phyloP scores from a whole-genome alignment of 2,329 filamentous ascomycete species.

The Fusarium sp. region DNA sequence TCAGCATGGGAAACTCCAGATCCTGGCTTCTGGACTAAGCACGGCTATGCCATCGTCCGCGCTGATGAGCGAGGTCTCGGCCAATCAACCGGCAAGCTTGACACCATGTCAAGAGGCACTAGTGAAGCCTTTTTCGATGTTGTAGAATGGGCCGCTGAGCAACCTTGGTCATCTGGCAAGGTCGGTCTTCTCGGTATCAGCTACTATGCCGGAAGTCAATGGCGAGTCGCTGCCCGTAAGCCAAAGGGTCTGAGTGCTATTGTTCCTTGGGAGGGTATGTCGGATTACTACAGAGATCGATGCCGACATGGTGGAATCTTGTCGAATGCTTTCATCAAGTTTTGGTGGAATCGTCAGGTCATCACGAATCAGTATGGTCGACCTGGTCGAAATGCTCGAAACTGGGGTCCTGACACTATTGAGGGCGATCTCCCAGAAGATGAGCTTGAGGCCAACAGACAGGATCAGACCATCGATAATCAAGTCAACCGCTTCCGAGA shows the following conservation, averaged over 20 bases:
- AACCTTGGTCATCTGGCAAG: conserved; percentile 61
- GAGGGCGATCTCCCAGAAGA: conserved; percentile 70
- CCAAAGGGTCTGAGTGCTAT: conserved; percentile 62
- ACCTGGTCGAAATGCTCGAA: conserved; percentile 60
- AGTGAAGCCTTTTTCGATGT: conserved; percentile 63
- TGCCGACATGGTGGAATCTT: conserved; percentile 73
- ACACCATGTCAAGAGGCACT: conserved; percentile 63
- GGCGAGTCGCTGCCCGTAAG: conserved; percentile 61
- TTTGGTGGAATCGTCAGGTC: conserved; percentile 48
- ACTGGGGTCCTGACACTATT: conserved; percentile 67
- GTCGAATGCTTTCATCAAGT: conserved; percentile 66
- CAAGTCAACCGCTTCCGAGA: conserved; percentile 68
- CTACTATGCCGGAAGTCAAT: conserved; percentile 62
- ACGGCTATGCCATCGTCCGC: conserved; percentile 68
- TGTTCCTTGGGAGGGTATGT: conserved; percentile 65
- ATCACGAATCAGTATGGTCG: conserved; percentile 74
- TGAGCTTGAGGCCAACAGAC: conserved; percentile 61
- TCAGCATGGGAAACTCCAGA: conserved; percentile 72
- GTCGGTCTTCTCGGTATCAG: conserved; percentile 62
- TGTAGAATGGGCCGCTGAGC: conserved; percentile 62
- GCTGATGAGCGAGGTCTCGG: conserved; percentile 64
- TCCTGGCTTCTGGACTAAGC: conserved; percentile 66
- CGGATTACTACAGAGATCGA: conserved; percentile 67
- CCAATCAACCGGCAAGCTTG: conserved; percentile 60
- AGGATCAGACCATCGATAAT: conserved; percentile 62